phyloP scores from a whole-genome alignment of 1,139 yeast species.

The Geotrichum phurueaensis region DNA sequence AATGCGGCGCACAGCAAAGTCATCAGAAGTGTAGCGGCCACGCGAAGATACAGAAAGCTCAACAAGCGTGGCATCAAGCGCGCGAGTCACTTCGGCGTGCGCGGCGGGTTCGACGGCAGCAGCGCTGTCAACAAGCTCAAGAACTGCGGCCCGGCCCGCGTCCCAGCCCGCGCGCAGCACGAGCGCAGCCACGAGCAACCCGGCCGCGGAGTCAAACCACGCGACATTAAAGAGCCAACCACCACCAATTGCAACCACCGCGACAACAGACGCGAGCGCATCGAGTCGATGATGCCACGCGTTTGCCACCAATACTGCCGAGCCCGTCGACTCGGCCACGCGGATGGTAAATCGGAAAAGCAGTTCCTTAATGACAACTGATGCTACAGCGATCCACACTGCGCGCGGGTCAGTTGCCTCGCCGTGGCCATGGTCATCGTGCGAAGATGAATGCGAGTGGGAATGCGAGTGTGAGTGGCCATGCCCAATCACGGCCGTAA shows the following conservation, averaged over 20 bases:
- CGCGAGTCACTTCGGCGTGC: not conserved
- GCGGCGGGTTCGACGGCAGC: slow-evolving; percentile 20
- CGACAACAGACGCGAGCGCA: slow-evolving; percentile 85
- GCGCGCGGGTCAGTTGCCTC: slow-evolving; percentile 75
- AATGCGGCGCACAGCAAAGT: slow-evolving; percentile 24
- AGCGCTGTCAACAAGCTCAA: slow-evolving; percentile 64
- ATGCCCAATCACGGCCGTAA: slow-evolving; percentile 34
- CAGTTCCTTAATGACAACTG: slow-evolving; percentile 80
- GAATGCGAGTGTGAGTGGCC: slow-evolving; percentile 26
- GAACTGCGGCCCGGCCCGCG: slow-evolving; percentile 62
- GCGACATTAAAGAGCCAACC: slow-evolving; percentile 71
- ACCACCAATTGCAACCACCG: slow-evolving; percentile 78
- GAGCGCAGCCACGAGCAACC: slow-evolving; percentile 71
- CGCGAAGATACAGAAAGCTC: slow-evolving; percentile 1
- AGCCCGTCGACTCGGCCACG: slow-evolving; percentile 69
- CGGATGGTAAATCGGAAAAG: slow-evolving; percentile 74
- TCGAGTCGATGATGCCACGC: slow-evolving; percentile 99
- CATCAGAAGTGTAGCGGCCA: slow-evolving; percentile 24
- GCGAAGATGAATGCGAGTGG: slow-evolving; percentile 45
- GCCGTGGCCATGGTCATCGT: slow-evolving; percentile 21
- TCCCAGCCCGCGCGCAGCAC: slow-evolving; percentile 80
- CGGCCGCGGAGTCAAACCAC: slow-evolving; percentile 91
- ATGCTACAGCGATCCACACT: slow-evolving; percentile 90
- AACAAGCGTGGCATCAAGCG: not conserved
- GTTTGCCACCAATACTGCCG: slow-evolving; percentile 87